These are phyloP conservation scores for Botrytis elliptica DNA, from an alignment of 2,329 filamentous ascomycete genomes.

Conservation along the genomic window DNA sequence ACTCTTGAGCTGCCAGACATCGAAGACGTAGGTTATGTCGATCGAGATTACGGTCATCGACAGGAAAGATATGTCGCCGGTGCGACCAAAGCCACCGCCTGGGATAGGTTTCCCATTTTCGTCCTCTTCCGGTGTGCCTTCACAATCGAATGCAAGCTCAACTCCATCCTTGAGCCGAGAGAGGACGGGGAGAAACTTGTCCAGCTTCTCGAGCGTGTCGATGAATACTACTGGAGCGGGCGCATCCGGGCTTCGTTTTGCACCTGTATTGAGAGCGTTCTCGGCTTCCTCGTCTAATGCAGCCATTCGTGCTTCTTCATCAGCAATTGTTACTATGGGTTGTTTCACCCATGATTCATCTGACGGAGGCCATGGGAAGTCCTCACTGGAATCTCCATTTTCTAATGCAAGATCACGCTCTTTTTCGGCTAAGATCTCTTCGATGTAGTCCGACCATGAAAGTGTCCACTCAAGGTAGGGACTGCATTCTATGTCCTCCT, in stretches of 20 bases:
- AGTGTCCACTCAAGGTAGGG: background rate
- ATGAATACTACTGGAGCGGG: background rate
- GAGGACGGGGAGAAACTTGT: background rate
- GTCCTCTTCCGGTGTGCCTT: background rate
- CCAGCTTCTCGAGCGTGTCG: slow-evolving; percentile 3
- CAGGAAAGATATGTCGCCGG: background rate
- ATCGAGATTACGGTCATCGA: slow-evolving; percentile 1
- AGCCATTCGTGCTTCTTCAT: background rate
- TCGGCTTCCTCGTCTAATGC: background rate
- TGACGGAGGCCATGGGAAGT: background rate
- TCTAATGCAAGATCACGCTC: background rate
- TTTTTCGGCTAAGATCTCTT: background rate
- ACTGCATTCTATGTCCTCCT: background rate
- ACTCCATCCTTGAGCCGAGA: background rate
- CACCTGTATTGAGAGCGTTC: no score
- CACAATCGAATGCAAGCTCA: slow-evolving; percentile 5
- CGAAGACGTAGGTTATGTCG: background rate
- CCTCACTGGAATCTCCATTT: no score
- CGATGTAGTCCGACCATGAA: background rate
- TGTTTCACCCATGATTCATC: background rate
- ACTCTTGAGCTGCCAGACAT: background rate
- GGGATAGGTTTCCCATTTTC: background rate
- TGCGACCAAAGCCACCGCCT: slow-evolving; percentile 1
- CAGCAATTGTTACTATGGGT: background rate
- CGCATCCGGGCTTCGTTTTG: background rate